Percentiles rank a stretch among this genome's conserved stretches.
These are phyloP conservation scores for Juglanconis oblonga DNA, from an alignment of 2,329 filamentous ascomycete genomes.

Conservation along the genomic window DNA sequence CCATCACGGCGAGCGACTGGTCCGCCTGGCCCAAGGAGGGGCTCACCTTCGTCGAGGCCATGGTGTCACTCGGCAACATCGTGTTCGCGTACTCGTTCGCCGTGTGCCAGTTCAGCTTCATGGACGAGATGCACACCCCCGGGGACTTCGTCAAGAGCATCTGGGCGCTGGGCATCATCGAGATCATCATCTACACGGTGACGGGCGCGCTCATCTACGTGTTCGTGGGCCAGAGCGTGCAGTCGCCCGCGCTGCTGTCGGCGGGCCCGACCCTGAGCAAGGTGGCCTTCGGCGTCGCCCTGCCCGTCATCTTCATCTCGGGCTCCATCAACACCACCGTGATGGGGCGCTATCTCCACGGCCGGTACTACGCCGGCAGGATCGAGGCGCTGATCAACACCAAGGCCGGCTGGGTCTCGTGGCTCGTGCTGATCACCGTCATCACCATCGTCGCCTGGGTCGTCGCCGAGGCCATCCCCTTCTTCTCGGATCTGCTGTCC, in stretches of 20 bases:
- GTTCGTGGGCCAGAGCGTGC: constrained; percentile 62
- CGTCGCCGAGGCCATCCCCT: constrained; percentile 70
- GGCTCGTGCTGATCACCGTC: constrained; percentile 55
- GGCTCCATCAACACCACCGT: constrained; percentile 65
- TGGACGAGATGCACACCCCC: constrained; percentile 53
- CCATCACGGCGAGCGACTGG: constrained; percentile 32
- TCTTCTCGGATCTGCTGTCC: constrained; percentile 66
- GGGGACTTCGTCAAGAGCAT: constrained; percentile 52
- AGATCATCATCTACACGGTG: constrained; percentile 64
- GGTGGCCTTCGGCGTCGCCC: constrained; percentile 66
- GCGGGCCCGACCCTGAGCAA: constrained; percentile 58
- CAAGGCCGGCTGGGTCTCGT: constrained; percentile 41
- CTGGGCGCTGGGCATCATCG: constrained; percentile 57
- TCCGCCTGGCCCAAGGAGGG: constrained; percentile 44
- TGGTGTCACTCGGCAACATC: constrained; percentile 65
- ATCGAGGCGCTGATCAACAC: constrained; percentile 47
- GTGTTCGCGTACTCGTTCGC: constrained; percentile 65
- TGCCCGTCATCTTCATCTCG: constrained; percentile 72
- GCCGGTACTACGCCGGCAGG: constrained; percentile 40
- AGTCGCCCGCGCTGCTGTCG: constrained; percentile 66
- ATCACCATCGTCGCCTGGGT: constrained; percentile 66
- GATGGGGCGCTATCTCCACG: constrained; percentile 44
- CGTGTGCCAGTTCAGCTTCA: constrained; percentile 51
- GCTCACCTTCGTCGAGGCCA: constrained; percentile 50
- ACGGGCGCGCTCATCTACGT: constrained; percentile 67